Conservation (phyloP, 441 rosid species). For the Pelargonium myrrhifolium region DNA sequence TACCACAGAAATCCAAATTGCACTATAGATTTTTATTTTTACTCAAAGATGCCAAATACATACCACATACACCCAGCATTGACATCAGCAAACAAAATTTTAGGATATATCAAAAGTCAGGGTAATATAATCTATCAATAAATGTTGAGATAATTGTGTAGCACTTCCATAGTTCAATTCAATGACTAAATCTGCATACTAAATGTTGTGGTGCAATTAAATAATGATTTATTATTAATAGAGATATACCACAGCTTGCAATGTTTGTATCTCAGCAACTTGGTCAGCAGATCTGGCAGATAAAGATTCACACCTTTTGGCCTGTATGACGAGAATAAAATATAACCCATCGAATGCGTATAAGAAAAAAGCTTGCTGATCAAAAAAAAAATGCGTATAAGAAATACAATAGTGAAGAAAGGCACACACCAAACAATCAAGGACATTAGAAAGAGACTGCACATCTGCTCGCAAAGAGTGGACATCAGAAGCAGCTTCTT, state of each 20-base stretch:
- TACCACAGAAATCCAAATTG: neutral
- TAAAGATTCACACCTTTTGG: slow-evolving; percentile 53
- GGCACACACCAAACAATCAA: slow-evolving; percentile 67
- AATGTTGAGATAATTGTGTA: neutral
- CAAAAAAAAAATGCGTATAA: too few relatives aligned
- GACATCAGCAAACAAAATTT: too few relatives aligned
- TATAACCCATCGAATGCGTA: slow-evolving; percentile 19
- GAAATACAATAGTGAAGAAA: neutral
- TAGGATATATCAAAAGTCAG: neutral
- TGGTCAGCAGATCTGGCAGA: slow-evolving; percentile 49
- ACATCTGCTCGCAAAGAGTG: slow-evolving; percentile 78
- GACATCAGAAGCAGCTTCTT: slow-evolving; percentile 69
- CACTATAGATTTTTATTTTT: neutral
- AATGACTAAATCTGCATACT: neutral
- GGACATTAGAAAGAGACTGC: slow-evolving; percentile 62
- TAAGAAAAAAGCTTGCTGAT: too few relatives aligned
- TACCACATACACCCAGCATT: too few relatives aligned
- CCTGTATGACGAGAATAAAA: slow-evolving; percentile 43
- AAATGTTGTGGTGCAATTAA: neutral
- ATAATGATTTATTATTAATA: neutral
- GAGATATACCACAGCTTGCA: slow-evolving; percentile 61
- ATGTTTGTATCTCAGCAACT: slow-evolving; percentile 51
- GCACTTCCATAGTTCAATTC: neutral
- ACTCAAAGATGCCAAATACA: too few relatives aligned
- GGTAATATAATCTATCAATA: neutral